Base-by-base conservation (phyloP, 164 flowering plant genomes). In the Amborella trichopoda region DNA sequence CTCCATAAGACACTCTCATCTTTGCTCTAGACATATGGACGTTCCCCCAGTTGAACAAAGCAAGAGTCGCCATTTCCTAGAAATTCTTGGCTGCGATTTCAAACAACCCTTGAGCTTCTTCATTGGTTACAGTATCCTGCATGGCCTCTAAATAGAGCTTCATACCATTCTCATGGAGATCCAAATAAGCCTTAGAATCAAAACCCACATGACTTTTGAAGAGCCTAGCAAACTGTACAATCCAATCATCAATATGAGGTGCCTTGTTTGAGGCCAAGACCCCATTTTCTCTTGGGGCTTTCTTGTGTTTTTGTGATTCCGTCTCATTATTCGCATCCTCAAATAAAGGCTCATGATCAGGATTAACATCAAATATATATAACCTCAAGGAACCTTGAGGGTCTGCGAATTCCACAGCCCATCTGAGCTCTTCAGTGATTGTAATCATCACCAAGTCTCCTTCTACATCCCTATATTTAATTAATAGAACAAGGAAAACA, bases 391-490 rank as follows among this genome's bases (percentile, higher is more conserved):
- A 72, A 17, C 76, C 79, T 32, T 70, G 75, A 3, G 71, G 46
- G 17, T 63, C 70, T 9, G 55, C 64, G 1, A 77, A 67, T 50
- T 74, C 67, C 62, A 83, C 94, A 43, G 90, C 95, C 81, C 61
- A 73, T 52, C 78, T 80, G 37, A 91, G 68, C 56, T 91, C 96
- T 61, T 81, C 86, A 21, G 73, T 64, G 17, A 70, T 61, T 13
- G 93, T 84, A 37, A 91, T 74, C 18, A 96, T 87, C 13, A 87
- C 75, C 67, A 83, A 62, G 65, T 91, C 99, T 41, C 90, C 95
- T 61, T 86, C 98, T 50, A 69, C 71, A 53, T 91, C 98, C 64
- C 59, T 76, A 67, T 81, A 91, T 62, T 87, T 91, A 26, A 91
- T 62, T 41, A 80, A 88, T 54, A 80, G 62, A 60, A 47, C 56